These are phyloP conservation scores for Fennellomyces sp. DNA, from an alignment of 371 early-diverging fungal genomes.

Conservation along the genomic window DNA sequence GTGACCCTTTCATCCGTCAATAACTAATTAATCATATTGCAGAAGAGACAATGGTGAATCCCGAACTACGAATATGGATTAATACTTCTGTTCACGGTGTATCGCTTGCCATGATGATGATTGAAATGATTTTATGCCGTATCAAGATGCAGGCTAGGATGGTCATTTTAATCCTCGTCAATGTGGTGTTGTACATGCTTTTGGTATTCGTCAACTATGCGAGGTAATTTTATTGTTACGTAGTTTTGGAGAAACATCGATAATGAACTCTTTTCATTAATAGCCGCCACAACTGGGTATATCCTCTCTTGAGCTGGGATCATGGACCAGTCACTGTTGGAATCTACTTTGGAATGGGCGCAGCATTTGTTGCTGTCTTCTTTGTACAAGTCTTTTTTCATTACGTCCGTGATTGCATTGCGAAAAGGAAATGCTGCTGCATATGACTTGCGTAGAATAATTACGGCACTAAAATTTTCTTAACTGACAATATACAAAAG, in stretches of 20 bases:
- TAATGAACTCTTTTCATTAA: not conserved
- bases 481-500: no score
- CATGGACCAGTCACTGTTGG: constrained; percentile 41
- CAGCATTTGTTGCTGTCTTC: constrained; percentile 33
- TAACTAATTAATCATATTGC: not conserved
- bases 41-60: not conserved
- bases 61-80: constrained; percentile 37
- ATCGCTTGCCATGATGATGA: constrained; percentile 50
- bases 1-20: no score
- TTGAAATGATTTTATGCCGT: constrained; percentile 51
- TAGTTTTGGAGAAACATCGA: no score
- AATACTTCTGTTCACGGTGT: constrained; percentile 55
- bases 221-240: constrained; percentile 13
- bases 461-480: no score
- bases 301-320: constrained; percentile 54
- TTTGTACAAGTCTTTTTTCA: constrained; percentile 40
- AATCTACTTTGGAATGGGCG: constrained; percentile 43
- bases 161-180: constrained; percentile 34
- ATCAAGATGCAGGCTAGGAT: constrained; percentile 45
- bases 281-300: constrained; percentile 43
- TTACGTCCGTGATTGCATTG: constrained; percentile 28
- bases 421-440: no score
- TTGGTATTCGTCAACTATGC: constrained; percentile 49
- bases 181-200: constrained; percentile 51
- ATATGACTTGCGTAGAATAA: no score